Conservation (phyloP, 371 early-diverging fungal genomes). For the Amoeboaphelidium protococcarum region DNA sequence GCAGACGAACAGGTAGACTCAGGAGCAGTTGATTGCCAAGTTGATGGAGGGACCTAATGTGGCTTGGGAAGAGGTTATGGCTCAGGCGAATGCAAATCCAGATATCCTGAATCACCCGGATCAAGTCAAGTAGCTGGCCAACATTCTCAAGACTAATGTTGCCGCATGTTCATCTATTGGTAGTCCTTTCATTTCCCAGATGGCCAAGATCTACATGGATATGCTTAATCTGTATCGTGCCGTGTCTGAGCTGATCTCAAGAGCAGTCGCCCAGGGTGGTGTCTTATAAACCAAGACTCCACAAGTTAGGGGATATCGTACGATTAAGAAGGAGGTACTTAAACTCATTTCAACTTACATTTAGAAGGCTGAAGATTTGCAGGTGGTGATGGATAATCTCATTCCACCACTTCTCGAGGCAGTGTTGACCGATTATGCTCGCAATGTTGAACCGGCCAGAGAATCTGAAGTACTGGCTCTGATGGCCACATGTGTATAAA, state of each 20-base stretch:
- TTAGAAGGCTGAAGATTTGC: conserved; percentile 41
- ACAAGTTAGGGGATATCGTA: conserved; percentile 59
- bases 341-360: conserved; percentile 65
- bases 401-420: conserved; percentile 74
- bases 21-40: conserved; percentile 47
- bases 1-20: conserved; percentile 33
- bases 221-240: conserved; percentile 66
- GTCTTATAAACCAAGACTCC: conserved; percentile 41
- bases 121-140: conserved; percentile 54
- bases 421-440: conserved; percentile 58
- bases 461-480: conserved; percentile 82
- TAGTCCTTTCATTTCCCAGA: conserved; percentile 49
- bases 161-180: conserved; percentile 70
- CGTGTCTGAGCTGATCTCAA: conserved; percentile 53
- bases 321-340: conserved; percentile 82
- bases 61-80: conserved; percentile 50
- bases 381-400: conserved; percentile 41
- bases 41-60: conserved; percentile 70
- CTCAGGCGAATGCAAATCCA: conserved; percentile 35
- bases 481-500: conserved; percentile 52
- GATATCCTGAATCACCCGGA: conserved; percentile 44
- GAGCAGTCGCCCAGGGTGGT: conserved; percentile 43
- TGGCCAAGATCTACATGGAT: conserved; percentile 62
- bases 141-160: conserved; percentile 83
- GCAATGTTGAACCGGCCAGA: conserved; percentile 54